These are phyloP conservation scores for Trichoderma sp. DNA, from an alignment of 2,329 filamentous ascomycete genomes.

Conservation along the genomic window DNA sequence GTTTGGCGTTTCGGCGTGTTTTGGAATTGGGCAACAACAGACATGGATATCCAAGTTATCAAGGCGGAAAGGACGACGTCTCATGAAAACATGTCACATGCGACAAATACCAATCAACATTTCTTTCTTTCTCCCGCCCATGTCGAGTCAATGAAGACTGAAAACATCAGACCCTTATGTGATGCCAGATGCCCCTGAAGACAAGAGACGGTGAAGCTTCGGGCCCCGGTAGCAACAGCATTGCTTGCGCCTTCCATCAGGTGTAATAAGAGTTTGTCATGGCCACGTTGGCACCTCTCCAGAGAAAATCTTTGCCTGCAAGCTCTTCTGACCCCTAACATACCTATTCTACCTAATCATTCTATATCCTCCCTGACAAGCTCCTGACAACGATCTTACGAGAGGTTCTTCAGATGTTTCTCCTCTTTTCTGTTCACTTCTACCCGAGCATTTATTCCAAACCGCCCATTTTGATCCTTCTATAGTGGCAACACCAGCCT, in stretches of 20 bases:
- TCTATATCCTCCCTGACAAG: neutral
- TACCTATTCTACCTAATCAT: neutral
- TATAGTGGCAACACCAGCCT: neutral
- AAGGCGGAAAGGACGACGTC: slow-evolving; percentile 7
- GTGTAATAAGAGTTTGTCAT: neutral
- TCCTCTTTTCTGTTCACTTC: neutral
- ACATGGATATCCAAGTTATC: slow-evolving; percentile 19
- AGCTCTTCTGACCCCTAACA: neutral
- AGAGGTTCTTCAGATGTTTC: neutral
- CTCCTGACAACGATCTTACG: neutral
- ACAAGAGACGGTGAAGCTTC: neutral
- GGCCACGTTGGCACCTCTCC: neutral
- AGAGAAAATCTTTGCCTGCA: neutral
- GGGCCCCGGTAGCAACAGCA: neutral
- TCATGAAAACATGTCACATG: neutral
- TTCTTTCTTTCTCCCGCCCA: neutral
- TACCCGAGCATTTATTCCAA: too few relatives aligned
- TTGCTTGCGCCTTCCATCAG: slow-evolving; percentile 2
- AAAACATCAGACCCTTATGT: neutral
- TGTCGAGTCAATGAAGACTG: neutral
- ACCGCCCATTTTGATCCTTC: neutral
- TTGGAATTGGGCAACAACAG: slow-evolving; percentile 12
- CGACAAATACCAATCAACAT: slow-evolving; percentile 9
- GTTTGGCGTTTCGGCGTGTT: slow-evolving; percentile 33
- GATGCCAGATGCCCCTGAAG: neutral